phyloP scores from a whole-genome alignment of 169 alveolate species.

The Cryptosporidium sp. region DNA sequence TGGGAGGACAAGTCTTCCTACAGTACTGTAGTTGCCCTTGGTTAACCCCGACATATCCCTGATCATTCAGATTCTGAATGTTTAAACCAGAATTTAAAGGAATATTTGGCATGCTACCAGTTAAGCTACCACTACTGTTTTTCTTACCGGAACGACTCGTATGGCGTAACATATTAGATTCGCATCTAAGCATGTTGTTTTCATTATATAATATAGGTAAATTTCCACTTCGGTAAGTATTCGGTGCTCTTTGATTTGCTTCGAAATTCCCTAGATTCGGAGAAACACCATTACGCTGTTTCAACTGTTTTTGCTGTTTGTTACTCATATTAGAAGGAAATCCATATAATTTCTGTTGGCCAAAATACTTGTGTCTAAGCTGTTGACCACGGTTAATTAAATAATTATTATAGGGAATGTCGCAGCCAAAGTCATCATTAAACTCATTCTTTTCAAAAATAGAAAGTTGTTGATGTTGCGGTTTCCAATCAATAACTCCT shows the following conservation, averaged over 20 bases:
- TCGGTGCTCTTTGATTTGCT: background rate
- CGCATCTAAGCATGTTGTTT: constrained; percentile 1
- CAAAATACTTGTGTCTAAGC: constrained; percentile 43
- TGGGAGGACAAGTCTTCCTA: constrained; percentile 28
- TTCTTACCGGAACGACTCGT: background rate
- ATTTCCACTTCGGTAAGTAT: constrained; percentile 15
- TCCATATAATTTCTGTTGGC: constrained; percentile 22
- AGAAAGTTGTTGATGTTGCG: constrained; percentile 16
- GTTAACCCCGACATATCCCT: constrained; percentile 7
- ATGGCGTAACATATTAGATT: background rate
- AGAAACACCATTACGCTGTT: constrained; percentile 34
- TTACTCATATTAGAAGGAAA: constrained; percentile 18
- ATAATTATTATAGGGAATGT: constrained; percentile 12
- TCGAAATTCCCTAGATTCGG: constrained; percentile 23
- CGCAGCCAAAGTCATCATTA: constrained; percentile 44
- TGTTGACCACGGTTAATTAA: constrained; percentile 22
- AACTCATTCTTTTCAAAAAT: constrained; percentile 12
- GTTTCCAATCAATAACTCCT: constrained; percentile 36
- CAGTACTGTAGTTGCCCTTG: constrained; percentile 24
- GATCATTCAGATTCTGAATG: background rate
- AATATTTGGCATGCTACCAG: background rate
- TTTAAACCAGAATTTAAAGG: background rate
- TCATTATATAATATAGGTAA: constrained; percentile 5
- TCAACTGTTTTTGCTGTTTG: constrained; percentile 39
- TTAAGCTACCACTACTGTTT: constrained; percentile 22